These are phyloP conservation scores for Pseudofabraea citricarpa DNA, from an alignment of 2,329 filamentous ascomycete species.

Conservation along the genomic window DNA sequence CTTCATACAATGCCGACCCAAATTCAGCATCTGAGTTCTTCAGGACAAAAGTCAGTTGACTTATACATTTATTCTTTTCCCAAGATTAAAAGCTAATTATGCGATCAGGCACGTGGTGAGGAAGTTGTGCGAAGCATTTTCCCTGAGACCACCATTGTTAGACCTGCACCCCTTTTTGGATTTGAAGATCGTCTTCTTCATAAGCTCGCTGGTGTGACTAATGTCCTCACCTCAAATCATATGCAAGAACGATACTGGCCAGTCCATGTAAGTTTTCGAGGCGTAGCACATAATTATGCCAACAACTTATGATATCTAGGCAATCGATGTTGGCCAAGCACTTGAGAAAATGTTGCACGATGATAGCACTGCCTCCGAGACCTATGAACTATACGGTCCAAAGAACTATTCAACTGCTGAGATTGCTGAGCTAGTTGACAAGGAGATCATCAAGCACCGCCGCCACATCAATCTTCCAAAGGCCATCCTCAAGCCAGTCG, in stretches of 20 bases:
- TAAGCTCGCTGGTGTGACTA: constrained; percentile 73
- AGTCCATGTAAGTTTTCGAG: constrained; percentile 64
- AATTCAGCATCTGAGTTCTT: constrained; percentile 86
- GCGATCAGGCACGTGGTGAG: constrained; percentile 76
- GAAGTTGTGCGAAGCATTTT: constrained; percentile 81
- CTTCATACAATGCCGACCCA: constrained; percentile 82
- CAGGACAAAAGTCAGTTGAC: constrained; percentile 67
- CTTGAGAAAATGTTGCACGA: constrained; percentile 89
- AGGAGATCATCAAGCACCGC: constrained; percentile 85
- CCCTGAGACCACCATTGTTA: constrained; percentile 94
- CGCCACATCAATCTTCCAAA: constrained; percentile 91
- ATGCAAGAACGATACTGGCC: constrained; percentile 89
- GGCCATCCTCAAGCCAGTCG: constrained; percentile 68
- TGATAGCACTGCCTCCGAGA: constrained; percentile 84
- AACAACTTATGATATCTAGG: constrained; percentile 48
- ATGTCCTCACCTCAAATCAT: constrained; percentile 85
- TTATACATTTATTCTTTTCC: not conserved
- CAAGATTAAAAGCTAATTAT: too few species aligned
- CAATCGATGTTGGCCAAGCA: constrained; percentile 83
- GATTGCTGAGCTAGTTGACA: constrained; percentile 82
- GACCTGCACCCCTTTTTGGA: constrained; percentile 89
- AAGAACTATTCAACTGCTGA: constrained; percentile 87
- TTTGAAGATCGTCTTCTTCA: constrained; percentile 91
- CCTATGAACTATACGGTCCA: constrained; percentile 90
- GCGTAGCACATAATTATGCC: constrained; percentile 2